These are phyloP conservation scores for Teratosphaeria destructans DNA, from an alignment of 2,329 filamentous ascomycete species.

Conservation along the genomic window DNA sequence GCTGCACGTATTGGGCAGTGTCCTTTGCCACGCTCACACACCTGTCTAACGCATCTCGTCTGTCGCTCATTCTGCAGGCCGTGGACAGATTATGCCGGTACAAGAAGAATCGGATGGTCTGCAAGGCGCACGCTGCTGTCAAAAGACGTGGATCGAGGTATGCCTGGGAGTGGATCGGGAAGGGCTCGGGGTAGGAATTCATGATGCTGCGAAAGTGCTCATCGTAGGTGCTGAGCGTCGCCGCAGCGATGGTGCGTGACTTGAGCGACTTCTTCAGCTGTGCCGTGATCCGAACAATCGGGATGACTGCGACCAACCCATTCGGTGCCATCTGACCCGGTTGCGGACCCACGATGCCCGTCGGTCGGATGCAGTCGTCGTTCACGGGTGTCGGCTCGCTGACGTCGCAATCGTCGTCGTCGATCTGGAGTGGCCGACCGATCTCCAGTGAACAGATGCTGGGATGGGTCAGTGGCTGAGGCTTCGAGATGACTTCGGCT, in stretches of 20 bases:
- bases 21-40: slow-evolving; percentile 68
- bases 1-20: slow-evolving; percentile 64
- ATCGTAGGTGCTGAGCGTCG: slow-evolving; percentile 68
- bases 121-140: slow-evolving; percentile 64
- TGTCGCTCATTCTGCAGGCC: slow-evolving; percentile 52
- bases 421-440: slow-evolving; percentile 69
- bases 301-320: slow-evolving; percentile 67
- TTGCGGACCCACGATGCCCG: slow-evolving; percentile 31
- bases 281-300: slow-evolving; percentile 68
- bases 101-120: slow-evolving; percentile 73
- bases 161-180: slow-evolving; percentile 55
- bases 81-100: slow-evolving; percentile 83
- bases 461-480: slow-evolving; percentile 16
- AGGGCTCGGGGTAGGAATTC: slow-evolving; percentile 62
- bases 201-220: slow-evolving; percentile 68
- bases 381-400: slow-evolving; percentile 68
- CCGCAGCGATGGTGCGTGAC: slow-evolving; percentile 53
- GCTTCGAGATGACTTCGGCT: slow-evolving; percentile 12
- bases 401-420: slow-evolving; percentile 82
- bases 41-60: slow-evolving; percentile 62
- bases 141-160: slow-evolving; percentile 65
- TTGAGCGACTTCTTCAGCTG: slow-evolving; percentile 62
- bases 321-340: slow-evolving; percentile 46
- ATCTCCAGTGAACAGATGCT: slow-evolving; percentile 68
- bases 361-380: slow-evolving; percentile 61